Base-by-base conservation (phyloP, 257 asterid genomes). In the Mentha longifolia region DNA sequence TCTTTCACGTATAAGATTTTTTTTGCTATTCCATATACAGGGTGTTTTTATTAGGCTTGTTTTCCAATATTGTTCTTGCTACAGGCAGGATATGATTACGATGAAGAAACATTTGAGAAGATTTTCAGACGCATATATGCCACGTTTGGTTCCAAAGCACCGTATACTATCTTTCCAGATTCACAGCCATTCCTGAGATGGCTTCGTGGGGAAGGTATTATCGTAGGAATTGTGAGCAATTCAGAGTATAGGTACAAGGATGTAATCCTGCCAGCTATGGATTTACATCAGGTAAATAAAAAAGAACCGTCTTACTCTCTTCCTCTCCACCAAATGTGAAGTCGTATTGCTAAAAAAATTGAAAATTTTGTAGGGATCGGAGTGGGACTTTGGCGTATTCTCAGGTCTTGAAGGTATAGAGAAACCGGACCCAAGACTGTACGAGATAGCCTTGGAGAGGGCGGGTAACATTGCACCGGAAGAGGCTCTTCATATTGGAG, bases 321-420 rank as follows among this genome's bases (percentile, higher is more conserved):
- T 13, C 16, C 62, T 47, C 49, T 47, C 49, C 52, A 31, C 45
- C 5, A 33, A 16, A 31, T n/a, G 28, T 31, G 33, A 55, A 8
- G 9, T 41, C 59, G 5, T 49, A 9, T 50, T 3, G 37, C 4
- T 30, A 17, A 22, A 35, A 35, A 62, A 30, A 16, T 70, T 45
- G 55, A 54, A 74, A 51, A 15, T 51, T 72, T 59, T 71, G 35
- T 84, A 94, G 97, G 99, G 99, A 68, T 88, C 95, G 2, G 98
- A 89, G 83, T 95, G 98, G 98, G 99, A 95, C 77, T 92, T 92
- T 67, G 98, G 98, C 16, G 94, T 92, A 61, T 95, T 95, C 86
- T 95, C 99, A 0, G 97, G 99, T 52, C 87, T 95, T 3, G 99
- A 84, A 79, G 99, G 99, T 13, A 81, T 89, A 33, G 98, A 95